Evolutionary conservation across 1,139 yeast species (phyloP), one percentile per base, ranked within the genome.

Genomic region (Pichia sp.): DNA sequence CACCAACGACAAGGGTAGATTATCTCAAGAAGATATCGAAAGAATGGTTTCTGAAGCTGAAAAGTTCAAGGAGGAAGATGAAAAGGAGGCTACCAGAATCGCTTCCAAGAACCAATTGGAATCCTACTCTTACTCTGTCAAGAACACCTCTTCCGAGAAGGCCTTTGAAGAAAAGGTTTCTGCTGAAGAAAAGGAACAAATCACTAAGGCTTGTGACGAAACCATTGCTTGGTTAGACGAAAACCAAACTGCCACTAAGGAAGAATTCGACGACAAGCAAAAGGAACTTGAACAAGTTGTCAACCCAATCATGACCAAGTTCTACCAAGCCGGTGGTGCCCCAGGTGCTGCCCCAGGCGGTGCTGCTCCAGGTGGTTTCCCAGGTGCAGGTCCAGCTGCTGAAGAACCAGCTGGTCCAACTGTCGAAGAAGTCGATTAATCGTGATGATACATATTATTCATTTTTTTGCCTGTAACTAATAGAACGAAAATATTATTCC

Each of bases 1-100:
- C 82, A 89, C 97, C 67, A 92, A 92, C 89, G 95, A 97, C 70
- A 95, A 90, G 70, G 98, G 98, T 81, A 89, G 96, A 87, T 89
- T 92, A 76, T 89, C 97, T 61, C 82, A 95, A 70, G 93, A 88
- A 69, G 97, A 90, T 78, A 90, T 90, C 70, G 97, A 92, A 81
- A 87, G 90, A 89, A 92, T 92, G 96, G 90, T 90, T 75, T 79
- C 79, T 76, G 97, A 90, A 75, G 98, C 98, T 74, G 97, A 90
- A 82, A 88, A 88, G 78, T 90, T 89, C 95, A 92, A 92, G 85
- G 81, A 92, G 70, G 88, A 95, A 70, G 98, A 90, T 77, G 97
- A 90, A 75, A 96, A 96, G 74, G 92, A 90, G 85, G 93, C 97
- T 77, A 87, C 89, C 86, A 87, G 92, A 78, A 96, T 90, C 81